Evolutionary conservation across 148 eudicot genomes (phyloP), one percentile per base, ranked within the genome.

Genomic region (Polygonum aviculare): DNA sequence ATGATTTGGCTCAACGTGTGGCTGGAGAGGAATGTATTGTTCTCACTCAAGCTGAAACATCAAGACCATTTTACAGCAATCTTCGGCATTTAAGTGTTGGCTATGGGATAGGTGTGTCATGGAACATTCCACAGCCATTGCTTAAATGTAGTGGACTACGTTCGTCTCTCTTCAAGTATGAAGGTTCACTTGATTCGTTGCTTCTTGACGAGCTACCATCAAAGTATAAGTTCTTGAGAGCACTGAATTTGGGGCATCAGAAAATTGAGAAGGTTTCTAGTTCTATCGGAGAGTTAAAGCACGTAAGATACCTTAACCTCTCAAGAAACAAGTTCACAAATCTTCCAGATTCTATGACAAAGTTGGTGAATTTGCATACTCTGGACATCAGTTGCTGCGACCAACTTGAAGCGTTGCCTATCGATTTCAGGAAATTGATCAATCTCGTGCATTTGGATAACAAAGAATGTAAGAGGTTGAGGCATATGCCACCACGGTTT

Each of bases 1-100:
- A 85, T 75, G 90, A 85, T 80, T 81, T 87, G 40, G 90, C 90
- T 19, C 41, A 6, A 16, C 60, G 52, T 7, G 79, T 87, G 12
- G 84, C 83, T 5, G 75, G 77, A 9, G 50, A 50, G 0, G 86
- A 78, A 49, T 26, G 5, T n/a, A 33, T 22, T 59, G 19, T 4
- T 1, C 22, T 49, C 3, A 52, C 60, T 7, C 18, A 70, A n/a
- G 21, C 26, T 22, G 33, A 5, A 59, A 19, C 35, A 59, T 21
- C 36, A 26, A 18, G 14, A 7, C 0, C 10, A 21, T 7, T 9
- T 26, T 2, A 26, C 35, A 26, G 4, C 12, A 59, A 8, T 0
- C 33, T 5, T 21, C 2, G 67, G 12, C 67, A 21, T 26, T 22
- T 26, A 21, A 26, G 14, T 26, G 14, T 59, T 59, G 33, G 67